Evolutionary conservation across 768 basidiomycete species (phyloP), one percentile per base, ranked within the genome.

Genomic region (Xerocomellus dryophilus): DNA sequence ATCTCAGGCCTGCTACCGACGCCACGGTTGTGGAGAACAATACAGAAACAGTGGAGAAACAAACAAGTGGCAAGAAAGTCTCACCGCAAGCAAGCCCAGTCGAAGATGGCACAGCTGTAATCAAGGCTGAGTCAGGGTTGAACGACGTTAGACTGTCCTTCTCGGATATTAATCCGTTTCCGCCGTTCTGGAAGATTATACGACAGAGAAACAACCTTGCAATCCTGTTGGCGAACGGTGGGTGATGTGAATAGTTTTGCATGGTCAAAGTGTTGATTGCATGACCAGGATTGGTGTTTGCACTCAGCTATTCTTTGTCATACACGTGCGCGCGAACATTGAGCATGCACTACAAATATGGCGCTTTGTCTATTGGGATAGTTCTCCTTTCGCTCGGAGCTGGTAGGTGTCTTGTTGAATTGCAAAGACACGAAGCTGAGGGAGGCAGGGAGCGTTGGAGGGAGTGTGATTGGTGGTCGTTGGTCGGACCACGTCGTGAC

Each of bases 261-360:
- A 21, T 6, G 45, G 25, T 36, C 18, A 34, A 8, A 25, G 15
- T 43, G n/a, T 20, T 68, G 20, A 69, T 20, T n/a, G 23, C 23
- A 23, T 29, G 50, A 25, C 11, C 58, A 86, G 91, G 87, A 15
- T 64, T 90, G 21, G 70, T 86, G 11, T 94, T 88, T 62, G 86
- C 84, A 0, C 85, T 84, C 47, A 80, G 76, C 36, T 93, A 87
- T 67, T 76, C 81, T 41, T 76, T 94, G 35, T 73, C 81, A 3
- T 95, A 92, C 66, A 90, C 90, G 0, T 82, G 83, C 15, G 78
- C 89, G 8, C 78, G 88, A 54, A 91, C 88, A 1, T 76, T 95
- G 11, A 78, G 74, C 7, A 66, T 70, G 27, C 69, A 76, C 2
- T 95, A 95, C 61, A 65, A 76, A 27, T 93, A 86, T 66, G 74